These are phyloP conservation scores for Diaporthe batatas DNA, from an alignment of 2,329 filamentous ascomycete species.

Conservation along the genomic window DNA sequence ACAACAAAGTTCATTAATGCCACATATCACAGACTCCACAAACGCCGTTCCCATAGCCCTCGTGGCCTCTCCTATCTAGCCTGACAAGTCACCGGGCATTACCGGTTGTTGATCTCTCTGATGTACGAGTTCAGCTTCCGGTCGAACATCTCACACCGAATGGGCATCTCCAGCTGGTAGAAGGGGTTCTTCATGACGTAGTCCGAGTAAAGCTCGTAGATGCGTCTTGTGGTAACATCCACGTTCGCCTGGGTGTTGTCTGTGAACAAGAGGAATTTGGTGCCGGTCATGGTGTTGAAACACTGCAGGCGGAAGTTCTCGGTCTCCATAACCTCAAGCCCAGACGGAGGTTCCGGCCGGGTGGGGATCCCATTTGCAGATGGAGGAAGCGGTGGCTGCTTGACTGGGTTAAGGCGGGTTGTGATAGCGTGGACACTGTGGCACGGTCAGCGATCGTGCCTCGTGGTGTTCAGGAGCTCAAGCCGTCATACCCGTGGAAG, in stretches of 20 bases:
- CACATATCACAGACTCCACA: conserved; percentile 28
- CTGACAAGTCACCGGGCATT: conserved; percentile 32
- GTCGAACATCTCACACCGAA: conserved; percentile 96
- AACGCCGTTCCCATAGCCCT: conserved; percentile 36
- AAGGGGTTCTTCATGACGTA: conserved; percentile 99
- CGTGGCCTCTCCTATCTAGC: not conserved
- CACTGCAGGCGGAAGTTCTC: conserved; percentile 96
- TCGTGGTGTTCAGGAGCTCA: conserved; percentile 47
- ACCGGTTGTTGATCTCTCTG: conserved; percentile 76
- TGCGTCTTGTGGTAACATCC: conserved; percentile 83
- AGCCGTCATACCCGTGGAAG: conserved; percentile 84
- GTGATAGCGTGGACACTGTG: conserved; percentile 77
- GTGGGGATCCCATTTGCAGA: conserved; percentile 55
- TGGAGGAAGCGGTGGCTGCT: conserved; percentile 53
- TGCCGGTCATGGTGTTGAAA: conserved; percentile 94
- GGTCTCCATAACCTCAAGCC: conserved; percentile 92
- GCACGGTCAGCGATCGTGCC: conserved; percentile 31
- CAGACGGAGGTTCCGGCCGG: conserved; percentile 76
- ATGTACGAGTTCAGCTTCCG: conserved; percentile 85
- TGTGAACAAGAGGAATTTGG: conserved; percentile 95
- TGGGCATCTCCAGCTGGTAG: conserved; percentile 97
- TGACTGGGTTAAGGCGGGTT: conserved; percentile 71
- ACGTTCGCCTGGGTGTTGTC: conserved; percentile 89
- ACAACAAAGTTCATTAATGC: conserved; percentile 30
- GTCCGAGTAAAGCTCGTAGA: conserved; percentile 96